Conservation (phyloP, 495 filamentous ascomycete species). For the Copromyces sp. region DNA sequence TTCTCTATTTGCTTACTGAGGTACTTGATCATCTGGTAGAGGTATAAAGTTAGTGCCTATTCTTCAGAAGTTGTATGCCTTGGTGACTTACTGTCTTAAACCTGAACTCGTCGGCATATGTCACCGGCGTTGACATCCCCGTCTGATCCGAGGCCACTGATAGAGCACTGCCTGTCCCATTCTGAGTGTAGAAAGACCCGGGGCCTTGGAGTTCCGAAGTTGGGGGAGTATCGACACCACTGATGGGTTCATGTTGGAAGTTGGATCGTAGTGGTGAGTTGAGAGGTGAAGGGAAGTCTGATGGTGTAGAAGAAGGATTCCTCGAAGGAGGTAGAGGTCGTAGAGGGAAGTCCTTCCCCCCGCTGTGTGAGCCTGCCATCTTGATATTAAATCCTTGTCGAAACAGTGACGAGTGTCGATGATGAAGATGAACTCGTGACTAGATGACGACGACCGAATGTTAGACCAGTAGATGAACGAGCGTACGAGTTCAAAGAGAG, state of each 20-base stretch:
- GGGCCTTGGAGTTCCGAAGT: neutral
- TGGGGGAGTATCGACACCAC: neutral
- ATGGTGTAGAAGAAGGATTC: neutral
- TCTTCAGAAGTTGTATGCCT: too few relatives aligned
- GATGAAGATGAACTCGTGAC: neutral
- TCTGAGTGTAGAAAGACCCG: neutral
- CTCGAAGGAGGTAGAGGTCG: neutral
- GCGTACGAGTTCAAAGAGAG: neutral
- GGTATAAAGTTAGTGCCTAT: too few relatives aligned
- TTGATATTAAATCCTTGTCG: neutral
- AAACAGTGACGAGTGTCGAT: neutral
- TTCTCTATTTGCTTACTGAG: slow-evolving; percentile 60
- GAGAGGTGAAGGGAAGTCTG: slow-evolving; percentile 1
- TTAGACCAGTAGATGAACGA: neutral
- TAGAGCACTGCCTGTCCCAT: neutral
- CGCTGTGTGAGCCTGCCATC: neutral
- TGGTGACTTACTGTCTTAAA: slow-evolving; percentile 6
- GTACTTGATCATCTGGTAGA: slow-evolving; percentile 55
- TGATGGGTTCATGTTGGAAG: neutral
- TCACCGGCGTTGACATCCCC: neutral
- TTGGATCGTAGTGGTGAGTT: neutral
- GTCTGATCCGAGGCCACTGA: slow-evolving; percentile 1
- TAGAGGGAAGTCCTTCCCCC: slow-evolving; percentile 4
- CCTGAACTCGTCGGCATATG: slow-evolving; percentile 5
- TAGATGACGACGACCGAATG: neutral